These are phyloP conservation scores for Poterioochromonas sp. DNA, from an alignment of 352 stramenopile genomes.

Conservation along the genomic window DNA sequence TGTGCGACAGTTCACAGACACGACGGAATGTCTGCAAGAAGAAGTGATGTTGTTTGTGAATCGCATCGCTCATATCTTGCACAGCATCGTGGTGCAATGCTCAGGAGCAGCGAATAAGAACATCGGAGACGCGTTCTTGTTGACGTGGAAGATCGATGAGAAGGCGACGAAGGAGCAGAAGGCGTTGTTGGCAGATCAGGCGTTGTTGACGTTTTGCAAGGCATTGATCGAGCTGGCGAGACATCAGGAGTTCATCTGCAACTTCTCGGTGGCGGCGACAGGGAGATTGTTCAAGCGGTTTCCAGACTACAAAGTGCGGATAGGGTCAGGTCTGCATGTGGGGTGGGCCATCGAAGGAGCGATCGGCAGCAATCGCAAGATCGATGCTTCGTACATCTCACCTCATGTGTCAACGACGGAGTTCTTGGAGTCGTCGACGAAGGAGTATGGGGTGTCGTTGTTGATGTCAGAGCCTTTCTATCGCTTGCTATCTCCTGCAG, in stretches of 20 bases:
- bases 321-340: constrained; percentile 88
- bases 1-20: constrained; percentile 71
- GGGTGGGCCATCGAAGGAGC: constrained; percentile 88
- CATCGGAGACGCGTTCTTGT: constrained; percentile 73
- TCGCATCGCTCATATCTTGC: constrained; percentile 61
- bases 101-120: constrained; percentile 71
- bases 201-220: constrained; percentile 72
- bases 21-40: constrained; percentile 72
- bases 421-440: constrained; percentile 82
- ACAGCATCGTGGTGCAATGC: constrained; percentile 57
- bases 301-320: constrained; percentile 57
- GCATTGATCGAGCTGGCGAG: constrained; percentile 70
- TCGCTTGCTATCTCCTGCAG: background rate
- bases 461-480: constrained; percentile 51
- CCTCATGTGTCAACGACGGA: constrained; percentile 84
- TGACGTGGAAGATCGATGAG: constrained; percentile 62
- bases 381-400: constrained; percentile 91
- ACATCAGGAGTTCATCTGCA: constrained; percentile 49
- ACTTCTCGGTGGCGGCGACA: constrained; percentile 48
- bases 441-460: constrained; percentile 48
- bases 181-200: constrained; percentile 70
- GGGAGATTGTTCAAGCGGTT: constrained; percentile 49
- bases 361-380: constrained; percentile 86
- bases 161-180: constrained; percentile 39
- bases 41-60: constrained; percentile 79